Conservation (phyloP, 192 early-diverging fungal species). For the Linnemannia exigua region DNA sequence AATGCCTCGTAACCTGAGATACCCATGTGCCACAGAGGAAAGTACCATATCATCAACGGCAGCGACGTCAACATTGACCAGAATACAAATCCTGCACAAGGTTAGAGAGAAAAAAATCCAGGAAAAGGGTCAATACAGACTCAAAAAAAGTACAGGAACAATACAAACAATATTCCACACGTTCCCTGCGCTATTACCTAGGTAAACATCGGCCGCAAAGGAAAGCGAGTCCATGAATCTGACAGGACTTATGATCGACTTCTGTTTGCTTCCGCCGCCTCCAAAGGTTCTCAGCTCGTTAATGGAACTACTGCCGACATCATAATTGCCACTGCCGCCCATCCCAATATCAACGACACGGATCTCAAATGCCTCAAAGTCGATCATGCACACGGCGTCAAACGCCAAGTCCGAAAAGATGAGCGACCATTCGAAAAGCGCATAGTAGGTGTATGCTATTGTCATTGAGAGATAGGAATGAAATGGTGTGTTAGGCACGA, state of each 20-base stretch:
- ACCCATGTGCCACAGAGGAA: constrained; percentile 86
- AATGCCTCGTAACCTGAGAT: constrained; percentile 81
- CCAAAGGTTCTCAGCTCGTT: constrained; percentile 9
- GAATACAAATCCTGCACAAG: constrained; percentile 70
- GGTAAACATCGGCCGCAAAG: constrained; percentile 73
- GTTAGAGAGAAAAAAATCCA: neutral
- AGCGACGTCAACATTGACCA: constrained; percentile 83
- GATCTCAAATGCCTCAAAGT: constrained; percentile 69
- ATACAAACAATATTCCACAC: neutral
- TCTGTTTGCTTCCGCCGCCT: constrained; percentile 1
- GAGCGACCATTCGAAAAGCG: constrained; percentile 84
- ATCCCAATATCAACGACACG: constrained; percentile 54
- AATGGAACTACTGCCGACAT: neutral
- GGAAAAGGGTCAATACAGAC: neutral
- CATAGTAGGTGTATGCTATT: constrained; percentile 78
- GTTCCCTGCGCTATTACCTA: constrained; percentile 52
- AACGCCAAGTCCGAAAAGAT: constrained; percentile 79
- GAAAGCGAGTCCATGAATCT: constrained; percentile 10
- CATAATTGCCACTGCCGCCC: neutral
- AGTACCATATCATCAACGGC: constrained; percentile 78
- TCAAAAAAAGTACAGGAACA: neutral
- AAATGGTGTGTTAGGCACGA: no score
- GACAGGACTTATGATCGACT: neutral
- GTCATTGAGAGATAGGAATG: neutral
- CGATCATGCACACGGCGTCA: constrained; percentile 74